These are phyloP conservation scores for Scheffersomyces ergatensis DNA, from an alignment of 805 yeast genomes.

Conservation along the genomic window DNA sequence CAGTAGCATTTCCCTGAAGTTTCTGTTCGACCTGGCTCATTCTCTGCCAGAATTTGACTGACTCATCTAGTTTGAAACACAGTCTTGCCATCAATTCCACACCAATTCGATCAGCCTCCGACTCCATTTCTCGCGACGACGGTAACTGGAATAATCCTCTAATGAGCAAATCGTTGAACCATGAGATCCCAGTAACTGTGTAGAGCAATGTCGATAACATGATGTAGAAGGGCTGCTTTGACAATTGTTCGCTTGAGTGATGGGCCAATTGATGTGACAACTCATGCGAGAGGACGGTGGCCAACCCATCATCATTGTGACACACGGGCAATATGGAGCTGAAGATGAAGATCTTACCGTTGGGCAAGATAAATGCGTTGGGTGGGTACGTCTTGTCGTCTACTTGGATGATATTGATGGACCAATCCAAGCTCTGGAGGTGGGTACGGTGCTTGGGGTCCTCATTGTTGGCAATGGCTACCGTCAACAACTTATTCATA, in stretches of 20 bases:
- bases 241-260: slow-evolving; percentile 81
- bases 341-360: slow-evolving; percentile 92
- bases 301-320: slow-evolving; percentile 82
- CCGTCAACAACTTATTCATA: slow-evolving; percentile 62
- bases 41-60: slow-evolving; percentile 77
- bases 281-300: slow-evolving; percentile 94
- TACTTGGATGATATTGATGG: slow-evolving; percentile 64
- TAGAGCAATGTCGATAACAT: slow-evolving; percentile 51
- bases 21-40: slow-evolving; percentile 52
- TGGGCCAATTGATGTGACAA: slow-evolving; percentile 92
- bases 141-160: slow-evolving; percentile 69
- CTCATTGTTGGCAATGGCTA: slow-evolving; percentile 41
- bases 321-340: slow-evolving; percentile 76
- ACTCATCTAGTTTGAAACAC: slow-evolving; percentile 77
- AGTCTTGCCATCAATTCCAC: slow-evolving; percentile 87
- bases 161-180: slow-evolving; percentile 50
- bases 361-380: slow-evolving; percentile 94
- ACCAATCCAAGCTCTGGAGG: slow-evolving; percentile 59
- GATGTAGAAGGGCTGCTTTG: slow-evolving; percentile 71
- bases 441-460: slow-evolving; percentile 34
- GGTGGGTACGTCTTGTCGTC: slow-evolving; percentile 75
- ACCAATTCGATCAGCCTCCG: slow-evolving; percentile 95
- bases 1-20: slow-evolving; percentile 34
- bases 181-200: slow-evolving; percentile 58
- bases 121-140: slow-evolving; percentile 88